Evolutionary conservation across 2,329 filamentous ascomycete genomes (phyloP).

Genomic region (Ilyonectria mors-panacis): DNA sequence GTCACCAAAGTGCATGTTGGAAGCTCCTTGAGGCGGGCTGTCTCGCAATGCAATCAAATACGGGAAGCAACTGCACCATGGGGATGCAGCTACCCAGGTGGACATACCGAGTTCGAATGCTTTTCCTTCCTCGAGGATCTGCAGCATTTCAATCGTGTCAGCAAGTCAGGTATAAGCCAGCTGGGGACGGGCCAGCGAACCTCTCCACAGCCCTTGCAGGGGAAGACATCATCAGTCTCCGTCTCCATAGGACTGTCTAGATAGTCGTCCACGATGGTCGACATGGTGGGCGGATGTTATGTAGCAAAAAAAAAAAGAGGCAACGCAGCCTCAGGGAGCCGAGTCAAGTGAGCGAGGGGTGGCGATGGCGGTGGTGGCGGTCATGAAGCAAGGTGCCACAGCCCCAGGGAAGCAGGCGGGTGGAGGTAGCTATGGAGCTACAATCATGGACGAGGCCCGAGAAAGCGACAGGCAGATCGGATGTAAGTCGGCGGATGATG

Average conservation of each 20-base stretch:
- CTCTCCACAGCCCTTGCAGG: conserved; percentile 94
- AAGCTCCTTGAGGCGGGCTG: conserved; percentile 32
- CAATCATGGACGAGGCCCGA: conserved; percentile 44
- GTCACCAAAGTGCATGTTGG: conserved; percentile 18
- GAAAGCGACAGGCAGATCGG: conserved; percentile 27
- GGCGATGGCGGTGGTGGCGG: conserved; percentile 31
- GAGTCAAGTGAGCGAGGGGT: conserved; percentile 32
- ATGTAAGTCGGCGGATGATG: conserved; percentile 30
- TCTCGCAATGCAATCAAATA: conserved; percentile 19
- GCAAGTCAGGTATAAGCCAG: conserved; percentile 23
- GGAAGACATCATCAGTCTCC: conserved; percentile 86
- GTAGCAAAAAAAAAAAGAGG: conserved; percentile 17
- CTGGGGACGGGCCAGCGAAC: conserved; percentile 62
- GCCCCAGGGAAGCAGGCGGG: conserved; percentile 41
- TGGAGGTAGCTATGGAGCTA: conserved; percentile 42
- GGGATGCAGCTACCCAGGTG: neutral
- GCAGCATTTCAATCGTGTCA: conserved; percentile 33
- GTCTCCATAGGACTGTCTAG: conserved; percentile 78
- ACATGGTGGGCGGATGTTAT: conserved; percentile 54
- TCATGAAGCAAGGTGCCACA: conserved; percentile 41
- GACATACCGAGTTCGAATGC: conserved; percentile 93
- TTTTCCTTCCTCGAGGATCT: conserved; percentile 99
- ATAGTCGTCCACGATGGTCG: conserved; percentile 71
- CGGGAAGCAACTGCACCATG: conserved; percentile 2
- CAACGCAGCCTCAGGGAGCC: conserved; percentile 24